Percentiles rank a stretch among this genome's conserved stretches.
Evolutionary conservation across 805 yeast genomes (phyloP).

Genomic region (Starmerella roubikii): DNA sequence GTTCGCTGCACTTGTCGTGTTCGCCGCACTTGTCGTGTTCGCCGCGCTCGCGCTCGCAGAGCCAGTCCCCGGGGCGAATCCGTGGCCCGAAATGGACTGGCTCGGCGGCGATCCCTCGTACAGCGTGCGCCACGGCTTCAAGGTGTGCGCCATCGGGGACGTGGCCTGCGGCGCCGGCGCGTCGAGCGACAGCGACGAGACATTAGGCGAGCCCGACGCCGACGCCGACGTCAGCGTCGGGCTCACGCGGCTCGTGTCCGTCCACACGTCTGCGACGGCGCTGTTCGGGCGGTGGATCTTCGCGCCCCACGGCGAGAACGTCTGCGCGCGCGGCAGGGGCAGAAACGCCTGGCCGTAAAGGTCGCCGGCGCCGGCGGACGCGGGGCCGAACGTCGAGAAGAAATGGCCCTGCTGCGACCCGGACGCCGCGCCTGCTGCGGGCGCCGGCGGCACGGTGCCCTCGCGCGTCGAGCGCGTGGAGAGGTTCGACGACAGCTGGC

Average conservation of each 20-base stretch:
- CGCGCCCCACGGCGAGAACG: constrained; percentile 16
- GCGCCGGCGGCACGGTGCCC: background rate
- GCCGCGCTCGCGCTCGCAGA: background rate
- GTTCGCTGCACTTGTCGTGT: constrained; percentile 15
- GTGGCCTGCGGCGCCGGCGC: background rate
- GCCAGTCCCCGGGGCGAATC: background rate
- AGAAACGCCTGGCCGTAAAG: constrained; percentile 20
- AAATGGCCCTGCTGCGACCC: constrained; percentile 1
- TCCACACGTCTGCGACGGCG: constrained; percentile 17
- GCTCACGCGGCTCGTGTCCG: constrained; percentile 8
- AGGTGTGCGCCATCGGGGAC: background rate
- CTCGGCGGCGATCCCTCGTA: background rate
- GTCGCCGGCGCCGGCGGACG: constrained; percentile 12
- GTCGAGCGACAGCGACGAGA: constrained; percentile 5
- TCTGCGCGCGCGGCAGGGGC: constrained; percentile 12
- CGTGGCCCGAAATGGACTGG: background rate
- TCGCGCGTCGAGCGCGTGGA: too few species aligned
- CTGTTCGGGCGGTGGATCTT: constrained; percentile 14
- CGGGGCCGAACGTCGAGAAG: constrained; percentile 8
- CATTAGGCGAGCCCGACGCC: constrained; percentile 4
- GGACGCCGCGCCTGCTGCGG: background rate
- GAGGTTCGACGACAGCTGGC: too few species aligned
- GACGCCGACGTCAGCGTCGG: constrained; percentile 5
- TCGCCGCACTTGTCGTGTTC: constrained; percentile 11
- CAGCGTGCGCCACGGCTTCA: background rate